Evolutionary conservation across 2,329 filamentous ascomycete species (phyloP).

Genomic region (Xylariaceae sp.): DNA sequence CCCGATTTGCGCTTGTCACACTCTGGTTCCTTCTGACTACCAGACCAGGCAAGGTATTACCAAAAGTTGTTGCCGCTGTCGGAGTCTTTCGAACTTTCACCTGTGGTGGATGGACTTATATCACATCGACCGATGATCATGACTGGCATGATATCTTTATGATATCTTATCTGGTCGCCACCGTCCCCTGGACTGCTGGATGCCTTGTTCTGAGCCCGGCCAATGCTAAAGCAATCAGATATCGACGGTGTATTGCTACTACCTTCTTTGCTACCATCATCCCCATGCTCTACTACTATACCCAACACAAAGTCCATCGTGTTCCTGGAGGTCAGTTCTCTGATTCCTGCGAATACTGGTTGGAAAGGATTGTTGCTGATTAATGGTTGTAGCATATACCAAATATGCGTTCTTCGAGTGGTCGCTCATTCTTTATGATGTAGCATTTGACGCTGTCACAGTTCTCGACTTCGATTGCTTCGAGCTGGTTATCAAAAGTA

Average conservation of each 20-base stretch:
- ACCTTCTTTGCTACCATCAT: slow-evolving; percentile 89
- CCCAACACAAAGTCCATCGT: slow-evolving; percentile 96
- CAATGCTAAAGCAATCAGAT: slow-evolving; percentile 78
- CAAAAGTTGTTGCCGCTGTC: slow-evolving; percentile 74
- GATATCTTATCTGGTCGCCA: slow-evolving; percentile 95
- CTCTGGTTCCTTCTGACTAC: slow-evolving; percentile 89
- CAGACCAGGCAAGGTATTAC: slow-evolving; percentile 67
- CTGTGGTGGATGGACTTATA: slow-evolving; percentile 96
- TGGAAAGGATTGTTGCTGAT: too few species aligned
- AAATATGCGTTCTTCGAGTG: slow-evolving; percentile 98
- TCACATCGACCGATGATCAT: slow-evolving; percentile 97
- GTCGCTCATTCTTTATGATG: slow-evolving; percentile 90
- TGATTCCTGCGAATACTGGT: not conserved
- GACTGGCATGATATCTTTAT: slow-evolving; percentile 99
- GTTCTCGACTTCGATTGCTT: slow-evolving; percentile 86
- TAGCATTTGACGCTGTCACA: slow-evolving; percentile 93
- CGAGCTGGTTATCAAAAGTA: slow-evolving; percentile 82
- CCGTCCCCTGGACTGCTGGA: slow-evolving; percentile 90
- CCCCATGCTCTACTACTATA: slow-evolving; percentile 92
- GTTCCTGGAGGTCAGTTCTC: slow-evolving; percentile 75
- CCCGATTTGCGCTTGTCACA: slow-evolving; percentile 84
- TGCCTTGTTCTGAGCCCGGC: slow-evolving; percentile 84
- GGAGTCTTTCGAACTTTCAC: slow-evolving; percentile 87
- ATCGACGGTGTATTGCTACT: slow-evolving; percentile 77
- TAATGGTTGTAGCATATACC: slow-evolving; percentile 72